Evolutionary conservation across 2,329 filamentous ascomycete genomes (phyloP).

Genomic region (Didymella sp.): DNA sequence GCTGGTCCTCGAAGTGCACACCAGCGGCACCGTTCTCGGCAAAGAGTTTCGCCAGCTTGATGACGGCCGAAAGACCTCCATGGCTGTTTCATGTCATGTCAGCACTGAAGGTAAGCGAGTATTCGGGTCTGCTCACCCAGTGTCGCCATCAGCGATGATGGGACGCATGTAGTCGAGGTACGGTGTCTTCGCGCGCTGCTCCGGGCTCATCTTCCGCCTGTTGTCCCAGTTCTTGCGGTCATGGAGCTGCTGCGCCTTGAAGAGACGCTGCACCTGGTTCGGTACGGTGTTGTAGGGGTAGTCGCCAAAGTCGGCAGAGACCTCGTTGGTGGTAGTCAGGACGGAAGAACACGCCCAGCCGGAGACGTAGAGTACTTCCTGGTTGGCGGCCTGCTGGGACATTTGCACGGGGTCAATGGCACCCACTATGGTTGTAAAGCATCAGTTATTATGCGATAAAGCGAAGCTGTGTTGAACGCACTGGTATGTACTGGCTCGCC

Average conservation of each 20-base stretch:
- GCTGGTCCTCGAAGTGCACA: slow-evolving; percentile 97
- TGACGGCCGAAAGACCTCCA: slow-evolving; percentile 87
- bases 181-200: slow-evolving; percentile 75
- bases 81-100: slow-evolving; percentile 65
- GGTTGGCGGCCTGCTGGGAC: slow-evolving; percentile 96
- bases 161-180: slow-evolving; percentile 93
- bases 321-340: slow-evolving; percentile 93
- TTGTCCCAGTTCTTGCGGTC: slow-evolving; percentile 94
- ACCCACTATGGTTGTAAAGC: slow-evolving; percentile 68
- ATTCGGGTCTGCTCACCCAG: slow-evolving; percentile 60
- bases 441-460: slow-evolving; percentile 43
- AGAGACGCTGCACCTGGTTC: slow-evolving; percentile 93
- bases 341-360: slow-evolving; percentile 97
- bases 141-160: slow-evolving; percentile 96
- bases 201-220: slow-evolving; percentile 76
- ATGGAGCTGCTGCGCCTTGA: slow-evolving; percentile 96
- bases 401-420: slow-evolving; percentile 99
- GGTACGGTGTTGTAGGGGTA: slow-evolving; percentile 99
- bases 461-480: slow-evolving; percentile 55
- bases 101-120: neutral
- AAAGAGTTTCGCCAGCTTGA: slow-evolving; percentile 97
- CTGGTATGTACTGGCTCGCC: slow-evolving; percentile 93
- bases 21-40: slow-evolving; percentile 95
- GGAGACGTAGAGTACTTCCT: slow-evolving; percentile 94
- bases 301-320: slow-evolving; percentile 96